These are phyloP conservation scores for Scheffersomyces illinoinensis DNA, from an alignment of 1,139 yeast genomes.

Conservation along the genomic window DNA sequence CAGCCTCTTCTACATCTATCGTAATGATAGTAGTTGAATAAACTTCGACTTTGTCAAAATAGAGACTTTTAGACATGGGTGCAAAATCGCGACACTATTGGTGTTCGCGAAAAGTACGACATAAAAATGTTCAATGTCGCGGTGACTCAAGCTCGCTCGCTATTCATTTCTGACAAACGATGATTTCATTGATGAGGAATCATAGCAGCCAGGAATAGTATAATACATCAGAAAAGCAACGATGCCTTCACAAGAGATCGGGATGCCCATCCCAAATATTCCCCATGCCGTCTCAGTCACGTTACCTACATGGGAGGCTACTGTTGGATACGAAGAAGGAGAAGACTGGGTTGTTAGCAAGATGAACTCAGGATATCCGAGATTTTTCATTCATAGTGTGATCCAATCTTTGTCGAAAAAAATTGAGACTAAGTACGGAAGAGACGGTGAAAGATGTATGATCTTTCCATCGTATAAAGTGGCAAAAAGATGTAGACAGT, in stretches of 20 bases:
- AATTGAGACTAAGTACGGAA: slow-evolving; percentile 63
- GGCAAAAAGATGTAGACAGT: slow-evolving; percentile 85
- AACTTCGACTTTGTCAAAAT: neutral
- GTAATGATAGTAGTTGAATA: too few species aligned
- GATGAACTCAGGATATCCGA: slow-evolving; percentile 87
- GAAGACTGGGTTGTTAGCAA: slow-evolving; percentile 77
- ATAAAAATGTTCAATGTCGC: neutral
- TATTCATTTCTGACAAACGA: neutral
- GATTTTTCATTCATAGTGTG: slow-evolving; percentile 76
- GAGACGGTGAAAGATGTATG: slow-evolving; percentile 71
- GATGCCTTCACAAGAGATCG: slow-evolving; percentile 52
- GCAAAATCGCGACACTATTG: neutral
- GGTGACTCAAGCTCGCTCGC: neutral
- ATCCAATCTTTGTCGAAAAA: slow-evolving; percentile 62
- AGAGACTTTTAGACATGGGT: neutral
- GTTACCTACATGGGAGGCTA: slow-evolving; percentile 91
- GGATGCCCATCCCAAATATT: slow-evolving; percentile 86
- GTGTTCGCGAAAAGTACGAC: neutral
- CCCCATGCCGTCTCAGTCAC: slow-evolving; percentile 94
- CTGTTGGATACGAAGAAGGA: slow-evolving; percentile 90
- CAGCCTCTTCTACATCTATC: too few species aligned
- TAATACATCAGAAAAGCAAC: neutral
- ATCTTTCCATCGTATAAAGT: slow-evolving; percentile 75
- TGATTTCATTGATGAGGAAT: neutral
- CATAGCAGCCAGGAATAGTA: neutral